Evolutionary conservation across 2,329 filamentous ascomycete genomes (phyloP), one percentile per base, ranked within the genome.

Genomic region (Cladophialophora yegresii): DNA sequence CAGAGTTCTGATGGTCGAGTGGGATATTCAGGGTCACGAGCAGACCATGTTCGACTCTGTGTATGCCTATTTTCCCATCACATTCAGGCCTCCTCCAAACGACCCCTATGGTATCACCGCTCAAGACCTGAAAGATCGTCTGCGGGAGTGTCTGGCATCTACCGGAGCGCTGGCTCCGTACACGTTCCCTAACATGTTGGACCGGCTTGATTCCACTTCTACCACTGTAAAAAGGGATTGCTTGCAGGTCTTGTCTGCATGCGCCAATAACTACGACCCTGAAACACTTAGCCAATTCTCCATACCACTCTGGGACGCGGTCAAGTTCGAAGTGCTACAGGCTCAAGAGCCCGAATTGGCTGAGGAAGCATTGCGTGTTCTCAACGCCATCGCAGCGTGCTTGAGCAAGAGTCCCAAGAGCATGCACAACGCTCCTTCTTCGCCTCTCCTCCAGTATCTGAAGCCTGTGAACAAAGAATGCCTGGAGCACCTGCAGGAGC

Each of bases 31-130:
- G 3, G 80, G 80, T 45, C 81, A 87, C 73, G 83, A 83, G 22
- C 85, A 88, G 80, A 72, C 76, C 32, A 78, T 89, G 51, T 89
- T 89, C 72, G 87, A 90, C 68, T 82, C 86, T 3, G 86, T 88
- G 20, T 90, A 89, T 75, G 89, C 88, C 71, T 90, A 90, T 74
- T 90, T 89, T 72, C 87, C 87, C 0, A 89, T 90, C 69, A 89
- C 87, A 0, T 90, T 89, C 75, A 83, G 85, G 71, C 87, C 87
- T 10, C 87, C 87, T 1, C 87, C 86, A 10, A 86, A 89, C 68
- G 87, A 89, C 71, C 87, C 87, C 0, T 89, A 89, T 66, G 85
- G 86, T 1, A 89, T 90, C 66, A 89, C 87, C 1, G 85, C 87
- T 1, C 86, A 89, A 70, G 84, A 89, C 70, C 74, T 90, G 63